Conservation (phyloP, 106 monocot species). For the Cymbidium sinense region DNA sequence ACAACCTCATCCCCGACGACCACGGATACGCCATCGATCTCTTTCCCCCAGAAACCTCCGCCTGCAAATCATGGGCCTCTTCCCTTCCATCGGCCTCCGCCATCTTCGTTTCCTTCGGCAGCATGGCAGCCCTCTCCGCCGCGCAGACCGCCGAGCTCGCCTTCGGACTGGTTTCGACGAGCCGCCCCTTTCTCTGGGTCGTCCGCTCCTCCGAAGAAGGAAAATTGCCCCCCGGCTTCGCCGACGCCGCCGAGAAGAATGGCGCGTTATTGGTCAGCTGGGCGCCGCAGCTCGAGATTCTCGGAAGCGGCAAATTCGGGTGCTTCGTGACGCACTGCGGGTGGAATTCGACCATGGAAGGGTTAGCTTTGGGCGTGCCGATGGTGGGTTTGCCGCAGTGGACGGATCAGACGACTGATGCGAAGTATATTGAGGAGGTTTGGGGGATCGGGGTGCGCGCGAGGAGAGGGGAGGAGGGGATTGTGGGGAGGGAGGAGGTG, state of each 20-base stretch:
- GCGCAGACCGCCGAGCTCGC: constrained; percentile 15
- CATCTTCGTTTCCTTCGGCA: constrained; percentile 27
- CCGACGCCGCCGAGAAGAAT: background rate
- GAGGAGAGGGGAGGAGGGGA: constrained; percentile 11
- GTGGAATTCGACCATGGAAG: constrained; percentile 60
- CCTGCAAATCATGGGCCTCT: constrained; percentile 29
- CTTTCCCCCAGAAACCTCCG: constrained; percentile 12
- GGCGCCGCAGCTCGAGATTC: constrained; percentile 39
- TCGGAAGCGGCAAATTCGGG: constrained; percentile 37
- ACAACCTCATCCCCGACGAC: constrained; percentile 14
- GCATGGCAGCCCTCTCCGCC: background rate
- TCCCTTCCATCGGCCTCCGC: constrained; percentile 8
- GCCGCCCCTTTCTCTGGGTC: constrained; percentile 19
- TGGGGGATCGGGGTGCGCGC: constrained; percentile 46
- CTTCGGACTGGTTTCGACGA: constrained; percentile 1
- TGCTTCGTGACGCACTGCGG: constrained; percentile 63
- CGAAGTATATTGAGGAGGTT: constrained; percentile 44
- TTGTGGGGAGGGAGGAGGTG: constrained; percentile 38
- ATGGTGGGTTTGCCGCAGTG: constrained; percentile 55
- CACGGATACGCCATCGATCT: constrained; percentile 26
- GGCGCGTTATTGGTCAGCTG: constrained; percentile 25
- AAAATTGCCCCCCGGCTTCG: constrained; percentile 20
- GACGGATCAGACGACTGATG: constrained; percentile 65
- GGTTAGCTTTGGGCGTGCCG: constrained; percentile 29
- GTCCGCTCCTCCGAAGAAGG: background rate